These are phyloP conservation scores for Acanthamoeba lenticulata DNA, from an alignment of 208 protist genomes.

Conservation along the genomic window DNA sequence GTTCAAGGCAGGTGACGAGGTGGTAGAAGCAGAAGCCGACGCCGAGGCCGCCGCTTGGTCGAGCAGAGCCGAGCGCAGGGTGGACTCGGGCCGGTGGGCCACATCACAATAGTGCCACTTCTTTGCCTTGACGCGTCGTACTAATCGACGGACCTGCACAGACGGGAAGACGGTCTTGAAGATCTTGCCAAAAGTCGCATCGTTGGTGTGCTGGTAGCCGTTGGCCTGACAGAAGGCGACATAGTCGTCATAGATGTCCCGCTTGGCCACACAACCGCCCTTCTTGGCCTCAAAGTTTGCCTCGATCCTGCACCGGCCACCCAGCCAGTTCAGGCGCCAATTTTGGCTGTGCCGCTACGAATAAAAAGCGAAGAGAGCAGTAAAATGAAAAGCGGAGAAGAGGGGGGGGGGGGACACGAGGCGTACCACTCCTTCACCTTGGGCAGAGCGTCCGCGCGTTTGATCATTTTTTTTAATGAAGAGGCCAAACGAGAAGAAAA, in stretches of 20 bases:
- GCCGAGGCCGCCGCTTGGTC: too few relatives aligned
- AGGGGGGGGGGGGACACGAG: neutral
- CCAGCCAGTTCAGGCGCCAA: neutral
- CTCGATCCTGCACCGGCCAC: neutral
- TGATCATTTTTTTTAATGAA: neutral
- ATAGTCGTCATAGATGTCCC: neutral
- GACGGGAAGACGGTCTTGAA: neutral
- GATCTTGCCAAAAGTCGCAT: conserved; percentile 30
- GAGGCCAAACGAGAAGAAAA: neutral
- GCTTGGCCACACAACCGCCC: conserved; percentile 18
- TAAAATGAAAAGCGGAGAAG: neutral
- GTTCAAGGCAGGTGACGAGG: too few relatives aligned
- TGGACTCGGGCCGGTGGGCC: neutral
- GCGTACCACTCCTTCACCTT: neutral
- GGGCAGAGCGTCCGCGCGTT: neutral
- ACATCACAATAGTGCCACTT: conserved; percentile 46
- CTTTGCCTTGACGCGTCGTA: conserved; percentile 9
- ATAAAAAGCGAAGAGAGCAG: neutral
- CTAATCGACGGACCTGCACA: neutral
- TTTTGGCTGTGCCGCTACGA: neutral
- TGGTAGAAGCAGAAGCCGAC: too few relatives aligned
- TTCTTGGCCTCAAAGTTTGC: neutral
- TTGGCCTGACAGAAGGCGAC: neutral
- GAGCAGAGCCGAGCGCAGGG: neutral
- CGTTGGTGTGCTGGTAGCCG: neutral